These are phyloP conservation scores for Huntiella omanensis DNA, from an alignment of 2,329 filamentous ascomycete genomes.

Conservation along the genomic window DNA sequence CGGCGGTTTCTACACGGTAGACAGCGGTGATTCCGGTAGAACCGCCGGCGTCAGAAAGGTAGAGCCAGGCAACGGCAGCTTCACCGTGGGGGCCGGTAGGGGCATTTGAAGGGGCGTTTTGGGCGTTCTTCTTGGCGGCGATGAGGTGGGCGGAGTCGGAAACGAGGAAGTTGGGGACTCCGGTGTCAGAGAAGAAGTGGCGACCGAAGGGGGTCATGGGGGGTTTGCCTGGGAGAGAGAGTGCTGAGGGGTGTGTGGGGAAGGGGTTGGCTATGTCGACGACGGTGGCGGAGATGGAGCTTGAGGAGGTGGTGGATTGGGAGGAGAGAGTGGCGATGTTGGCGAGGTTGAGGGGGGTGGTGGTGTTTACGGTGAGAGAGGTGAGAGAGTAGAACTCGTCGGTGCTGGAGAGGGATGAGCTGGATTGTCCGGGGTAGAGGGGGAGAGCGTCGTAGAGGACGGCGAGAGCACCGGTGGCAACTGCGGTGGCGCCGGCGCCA, in stretches of 20 bases:
- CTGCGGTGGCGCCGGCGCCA: not conserved
- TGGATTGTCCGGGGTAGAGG: slow-evolving; percentile 29
- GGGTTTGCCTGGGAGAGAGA: slow-evolving; percentile 19
- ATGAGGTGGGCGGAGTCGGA: slow-evolving; percentile 21
- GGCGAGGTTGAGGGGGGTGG: slow-evolving; percentile 29
- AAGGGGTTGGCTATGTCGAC: slow-evolving; percentile 25
- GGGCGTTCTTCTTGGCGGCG: slow-evolving; percentile 27
- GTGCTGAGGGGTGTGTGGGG: slow-evolving; percentile 22
- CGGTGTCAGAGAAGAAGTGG: slow-evolving; percentile 43
- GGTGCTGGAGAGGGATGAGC: slow-evolving; percentile 19
- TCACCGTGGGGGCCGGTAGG: slow-evolving; percentile 3
- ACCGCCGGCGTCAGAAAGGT: slow-evolving; percentile 6
- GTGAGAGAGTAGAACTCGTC: slow-evolving; percentile 18
- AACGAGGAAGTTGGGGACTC: slow-evolving; percentile 42
- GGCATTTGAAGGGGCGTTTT: slow-evolving; percentile 14
- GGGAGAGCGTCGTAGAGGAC: slow-evolving; percentile 37
- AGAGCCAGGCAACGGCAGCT: slow-evolving; percentile 7
- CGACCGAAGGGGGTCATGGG: slow-evolving; percentile 33
- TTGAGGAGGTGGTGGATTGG: slow-evolving; percentile 13
- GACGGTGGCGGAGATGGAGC: slow-evolving; percentile 19
- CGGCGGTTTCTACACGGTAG: slow-evolving; percentile 11
- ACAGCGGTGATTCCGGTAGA: slow-evolving; percentile 1
- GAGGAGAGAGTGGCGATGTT: not conserved
- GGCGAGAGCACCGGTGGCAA: slow-evolving; percentile 29
- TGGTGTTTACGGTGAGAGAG: slow-evolving; percentile 21